phyloP scores from a whole-genome alignment of 805 yeast genomes.

The Spathaspora boniae region DNA sequence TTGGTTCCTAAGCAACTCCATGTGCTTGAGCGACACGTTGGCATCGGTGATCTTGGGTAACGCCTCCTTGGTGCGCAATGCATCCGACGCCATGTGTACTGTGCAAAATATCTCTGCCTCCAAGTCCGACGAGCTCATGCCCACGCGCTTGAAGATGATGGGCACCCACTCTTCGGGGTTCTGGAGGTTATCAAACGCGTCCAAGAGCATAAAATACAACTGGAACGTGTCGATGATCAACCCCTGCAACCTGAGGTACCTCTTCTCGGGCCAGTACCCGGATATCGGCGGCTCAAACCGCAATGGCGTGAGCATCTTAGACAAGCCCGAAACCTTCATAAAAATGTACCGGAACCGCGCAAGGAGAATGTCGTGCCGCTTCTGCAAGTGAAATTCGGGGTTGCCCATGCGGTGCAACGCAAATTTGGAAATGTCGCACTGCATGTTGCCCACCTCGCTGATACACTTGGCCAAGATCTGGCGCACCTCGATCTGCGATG shows the following conservation, averaged over 20 bases:
- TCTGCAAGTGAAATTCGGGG: slow-evolving; percentile 16
- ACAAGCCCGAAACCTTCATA: slow-evolving; percentile 18
- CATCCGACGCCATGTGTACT: slow-evolving; percentile 27
- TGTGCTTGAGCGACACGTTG: slow-evolving; percentile 26
- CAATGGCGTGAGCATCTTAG: slow-evolving; percentile 21
- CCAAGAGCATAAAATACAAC: slow-evolving; percentile 22
- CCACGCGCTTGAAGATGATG: slow-evolving; percentile 22
- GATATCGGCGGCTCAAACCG: slow-evolving; percentile 26
- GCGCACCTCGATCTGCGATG: slow-evolving; percentile 25
- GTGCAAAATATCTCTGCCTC: slow-evolving; percentile 27
- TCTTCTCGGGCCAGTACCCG: slow-evolving; percentile 30
- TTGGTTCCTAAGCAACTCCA: slow-evolving; percentile 21
- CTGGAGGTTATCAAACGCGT: slow-evolving; percentile 22
- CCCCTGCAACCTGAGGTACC: slow-evolving; percentile 20
- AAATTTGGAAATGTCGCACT: slow-evolving; percentile 26
- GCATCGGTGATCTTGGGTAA: slow-evolving; percentile 32
- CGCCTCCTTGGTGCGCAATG: slow-evolving; percentile 20
- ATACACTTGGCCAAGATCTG: slow-evolving; percentile 19
- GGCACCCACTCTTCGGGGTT: slow-evolving; percentile 27
- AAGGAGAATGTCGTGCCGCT: slow-evolving; percentile 20
- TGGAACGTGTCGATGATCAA: slow-evolving; percentile 23
- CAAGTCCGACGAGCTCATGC: slow-evolving; percentile 27
- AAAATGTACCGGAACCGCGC: slow-evolving; percentile 19
- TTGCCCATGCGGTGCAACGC: slow-evolving; percentile 20
- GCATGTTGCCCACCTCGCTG: slow-evolving; percentile 24